Evolutionary conservation across 805 yeast genomes (phyloP).

Genomic region (Starmera dryadoides): DNA sequence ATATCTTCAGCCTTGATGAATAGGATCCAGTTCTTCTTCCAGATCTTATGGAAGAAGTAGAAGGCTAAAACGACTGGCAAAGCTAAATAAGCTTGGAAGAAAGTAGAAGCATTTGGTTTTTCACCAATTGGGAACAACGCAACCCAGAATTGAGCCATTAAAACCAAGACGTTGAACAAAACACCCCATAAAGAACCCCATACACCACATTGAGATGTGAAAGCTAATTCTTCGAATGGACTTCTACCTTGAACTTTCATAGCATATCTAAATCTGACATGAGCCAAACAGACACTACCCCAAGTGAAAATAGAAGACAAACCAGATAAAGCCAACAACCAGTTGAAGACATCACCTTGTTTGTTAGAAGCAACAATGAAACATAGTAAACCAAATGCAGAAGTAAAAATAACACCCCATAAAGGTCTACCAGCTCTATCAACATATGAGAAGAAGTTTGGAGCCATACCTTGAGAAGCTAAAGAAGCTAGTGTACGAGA

Average conservation of each 20-base stretch:
- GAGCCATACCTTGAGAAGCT: conserved; percentile 45
- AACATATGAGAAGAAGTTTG: conserved; percentile 37
- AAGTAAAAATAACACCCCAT: conserved; percentile 34
- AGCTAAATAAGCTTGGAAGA: conserved; percentile 34
- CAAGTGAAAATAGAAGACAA: conserved; percentile 73
- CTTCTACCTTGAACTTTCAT: conserved; percentile 54
- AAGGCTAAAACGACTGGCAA: conserved; percentile 31
- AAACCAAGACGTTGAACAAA: conserved; percentile 47
- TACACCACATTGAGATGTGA: conserved; percentile 62
- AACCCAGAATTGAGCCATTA: conserved; percentile 76
- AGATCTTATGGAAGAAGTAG: conserved; percentile 33
- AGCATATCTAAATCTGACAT: conserved; percentile 60
- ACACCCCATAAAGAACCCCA: conserved; percentile 62
- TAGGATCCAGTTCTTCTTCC: conserved; percentile 31
- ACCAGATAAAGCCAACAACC: conserved; percentile 76
- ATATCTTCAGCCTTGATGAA: conserved; percentile 39
- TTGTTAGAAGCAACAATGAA: conserved; percentile 55
- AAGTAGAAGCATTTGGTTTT: conserved; percentile 20
- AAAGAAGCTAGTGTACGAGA: conserved; percentile 48
- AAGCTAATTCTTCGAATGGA: conserved; percentile 57
- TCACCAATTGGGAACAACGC: conserved; percentile 38
- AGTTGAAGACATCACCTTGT: conserved; percentile 53
- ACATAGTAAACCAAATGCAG: conserved; percentile 46
- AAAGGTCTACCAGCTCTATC: conserved; percentile 49
- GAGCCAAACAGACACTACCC: conserved; percentile 67